A percentile compares a stretch with the other conserved stretches of the same genome.
phyloP scores from a whole-genome alignment of 176 grass and related monocot genomes.

The Luzula sylvatica region DNA sequence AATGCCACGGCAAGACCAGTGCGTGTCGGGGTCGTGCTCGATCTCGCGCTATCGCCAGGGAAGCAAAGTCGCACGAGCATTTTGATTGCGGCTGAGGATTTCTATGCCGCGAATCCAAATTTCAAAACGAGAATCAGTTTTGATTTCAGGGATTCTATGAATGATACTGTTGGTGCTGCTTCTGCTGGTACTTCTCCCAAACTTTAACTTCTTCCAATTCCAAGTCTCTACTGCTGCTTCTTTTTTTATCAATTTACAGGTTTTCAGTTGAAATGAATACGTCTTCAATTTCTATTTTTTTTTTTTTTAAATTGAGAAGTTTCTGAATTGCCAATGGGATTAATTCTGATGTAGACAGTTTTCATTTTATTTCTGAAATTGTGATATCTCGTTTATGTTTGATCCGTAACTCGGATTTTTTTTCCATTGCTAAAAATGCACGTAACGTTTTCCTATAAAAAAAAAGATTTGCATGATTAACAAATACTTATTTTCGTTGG shows the following conservation, averaged over 20 bases:
- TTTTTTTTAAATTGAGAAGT: no score
- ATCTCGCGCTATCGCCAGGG: conserved; percentile 10
- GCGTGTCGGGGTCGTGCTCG: conserved; percentile 33
- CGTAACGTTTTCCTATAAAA: no score
- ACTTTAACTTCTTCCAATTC: background rate
- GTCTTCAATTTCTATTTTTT: no score
- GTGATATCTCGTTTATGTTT: no score
- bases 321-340: no score
- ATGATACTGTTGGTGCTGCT: conserved; percentile 28
- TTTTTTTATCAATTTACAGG: background rate
- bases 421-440: background rate
- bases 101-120: conserved; percentile 25
- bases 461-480: no score
- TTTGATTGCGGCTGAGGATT: conserved; percentile 37
- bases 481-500: no score
- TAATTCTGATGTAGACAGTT: no score
- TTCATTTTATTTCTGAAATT: no score
- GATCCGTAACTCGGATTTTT: background rate
- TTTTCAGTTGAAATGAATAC: background rate
- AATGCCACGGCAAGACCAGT: conserved; percentile 6
- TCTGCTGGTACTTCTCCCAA: conserved; percentile 15
- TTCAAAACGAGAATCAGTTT: conserved; percentile 23
- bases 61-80: conserved; percentile 28
- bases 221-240: background rate
- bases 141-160: conserved; percentile 17